Conservation (phyloP, 192 early-diverging fungal species). For the Coemansia furcata region DNA sequence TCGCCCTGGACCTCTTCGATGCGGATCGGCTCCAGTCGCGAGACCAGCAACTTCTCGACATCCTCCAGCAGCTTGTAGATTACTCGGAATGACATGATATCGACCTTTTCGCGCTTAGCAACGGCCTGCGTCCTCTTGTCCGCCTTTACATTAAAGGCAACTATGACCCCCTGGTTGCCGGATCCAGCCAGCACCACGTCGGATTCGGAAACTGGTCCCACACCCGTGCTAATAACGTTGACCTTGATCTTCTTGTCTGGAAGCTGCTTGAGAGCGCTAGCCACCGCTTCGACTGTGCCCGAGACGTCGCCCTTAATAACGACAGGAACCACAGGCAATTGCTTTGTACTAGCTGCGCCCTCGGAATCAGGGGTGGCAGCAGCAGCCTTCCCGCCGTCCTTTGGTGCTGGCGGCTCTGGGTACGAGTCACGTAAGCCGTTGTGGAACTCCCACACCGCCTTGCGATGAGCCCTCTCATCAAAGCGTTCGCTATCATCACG, state of each 20-base stretch:
- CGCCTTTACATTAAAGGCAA: constrained; percentile 87
- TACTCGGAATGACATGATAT: constrained; percentile 70
- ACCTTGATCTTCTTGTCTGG: constrained; percentile 74
- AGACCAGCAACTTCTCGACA: constrained; percentile 72
- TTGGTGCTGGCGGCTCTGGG: constrained; percentile 49
- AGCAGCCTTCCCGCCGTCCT: neutral
- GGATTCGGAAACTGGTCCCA: constrained; percentile 83
- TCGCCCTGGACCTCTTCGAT: constrained; percentile 82
- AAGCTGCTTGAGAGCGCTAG: constrained; percentile 70
- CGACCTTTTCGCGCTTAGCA: constrained; percentile 64
- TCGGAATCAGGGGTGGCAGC: neutral
- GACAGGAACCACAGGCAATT: constrained; percentile 25
- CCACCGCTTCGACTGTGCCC: constrained; percentile 87
- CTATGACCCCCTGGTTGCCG: constrained; percentile 58
- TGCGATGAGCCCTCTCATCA: constrained; percentile 55
- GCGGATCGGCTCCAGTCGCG: constrained; percentile 74
- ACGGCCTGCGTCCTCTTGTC: constrained; percentile 68
- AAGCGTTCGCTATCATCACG: constrained; percentile 55
- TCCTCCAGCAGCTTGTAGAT: constrained; percentile 95
- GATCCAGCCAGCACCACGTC: constrained; percentile 77
- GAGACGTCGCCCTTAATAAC: constrained; percentile 79
- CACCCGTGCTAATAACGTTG: constrained; percentile 73
- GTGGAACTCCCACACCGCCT: constrained; percentile 66
- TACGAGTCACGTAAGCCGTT: constrained; percentile 57
- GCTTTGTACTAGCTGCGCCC: neutral